phyloP scores from a whole-genome alignment of 1,284 basidiomycete species.

The Ustilago nuda region DNA sequence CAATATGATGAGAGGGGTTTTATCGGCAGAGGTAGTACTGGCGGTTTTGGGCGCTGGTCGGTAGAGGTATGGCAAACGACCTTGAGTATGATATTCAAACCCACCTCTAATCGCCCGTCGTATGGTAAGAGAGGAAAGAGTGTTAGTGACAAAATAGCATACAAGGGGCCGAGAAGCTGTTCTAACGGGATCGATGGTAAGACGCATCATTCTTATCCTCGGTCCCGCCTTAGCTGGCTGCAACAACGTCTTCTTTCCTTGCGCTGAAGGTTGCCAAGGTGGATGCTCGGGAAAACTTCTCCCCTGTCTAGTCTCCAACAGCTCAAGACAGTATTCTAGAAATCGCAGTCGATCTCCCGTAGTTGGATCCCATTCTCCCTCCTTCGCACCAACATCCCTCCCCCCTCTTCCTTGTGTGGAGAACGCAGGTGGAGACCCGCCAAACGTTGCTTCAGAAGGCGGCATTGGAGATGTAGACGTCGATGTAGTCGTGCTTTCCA shows the following conservation, averaged over 20 bases:
- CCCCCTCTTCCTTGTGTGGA: background rate
- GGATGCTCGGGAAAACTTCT: slow-evolving; percentile 44
- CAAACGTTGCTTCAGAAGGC: slow-evolving; percentile 15
- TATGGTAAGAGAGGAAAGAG: slow-evolving; percentile 38
- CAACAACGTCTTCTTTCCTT: background rate
- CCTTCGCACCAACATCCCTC: slow-evolving; percentile 18
- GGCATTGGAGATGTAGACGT: slow-evolving; percentile 41
- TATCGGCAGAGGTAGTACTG: background rate
- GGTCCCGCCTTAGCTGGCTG: slow-evolving; percentile 12
- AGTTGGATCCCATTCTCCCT: slow-evolving; percentile 52
- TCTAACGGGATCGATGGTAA: slow-evolving; percentile 66
- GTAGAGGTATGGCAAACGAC: slow-evolving; percentile 59
- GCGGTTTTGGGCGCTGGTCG: slow-evolving; percentile 30
- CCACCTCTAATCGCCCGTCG: slow-evolving; percentile 37
- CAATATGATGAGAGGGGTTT: slow-evolving; percentile 55
- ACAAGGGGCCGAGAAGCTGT: slow-evolving; percentile 48
- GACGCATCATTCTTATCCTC: slow-evolving; percentile 57
- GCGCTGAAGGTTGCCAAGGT: background rate
- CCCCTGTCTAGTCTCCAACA: slow-evolving; percentile 65
- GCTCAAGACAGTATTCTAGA: slow-evolving; percentile 55
- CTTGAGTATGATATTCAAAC: slow-evolving; percentile 38
- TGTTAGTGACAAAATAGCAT: slow-evolving; percentile 38
- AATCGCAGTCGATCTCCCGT: slow-evolving; percentile 52
- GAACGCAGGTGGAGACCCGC: slow-evolving; percentile 12
- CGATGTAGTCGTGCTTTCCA: slow-evolving; percentile 28